These are phyloP conservation scores for Penstemon eatonii DNA, from an alignment of 257 asterid genomes.

Conservation along the genomic window DNA sequence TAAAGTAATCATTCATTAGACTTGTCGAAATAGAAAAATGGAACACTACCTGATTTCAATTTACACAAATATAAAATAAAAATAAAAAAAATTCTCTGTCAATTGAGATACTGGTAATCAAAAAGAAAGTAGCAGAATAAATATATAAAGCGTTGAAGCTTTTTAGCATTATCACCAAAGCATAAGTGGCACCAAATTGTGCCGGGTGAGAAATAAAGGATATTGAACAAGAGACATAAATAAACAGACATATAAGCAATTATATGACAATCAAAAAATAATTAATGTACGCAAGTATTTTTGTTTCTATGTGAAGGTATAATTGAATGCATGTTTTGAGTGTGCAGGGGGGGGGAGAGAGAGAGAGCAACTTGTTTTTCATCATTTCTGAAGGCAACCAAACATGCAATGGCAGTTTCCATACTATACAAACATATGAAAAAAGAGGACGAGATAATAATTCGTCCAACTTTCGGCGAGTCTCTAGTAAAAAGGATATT, in stretches of 20 bases:
- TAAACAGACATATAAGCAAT: too few species aligned
- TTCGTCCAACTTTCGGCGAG: conserved; percentile 6
- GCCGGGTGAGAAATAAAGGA: too few species aligned
- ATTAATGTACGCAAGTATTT: too few species aligned
- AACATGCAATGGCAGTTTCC: background rate
- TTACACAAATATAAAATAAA: background rate
- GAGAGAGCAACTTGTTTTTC: conserved; percentile 13
- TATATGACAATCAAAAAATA: too few species aligned
- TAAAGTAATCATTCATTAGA: background rate
- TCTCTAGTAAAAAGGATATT: background rate
- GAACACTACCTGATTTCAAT: background rate
- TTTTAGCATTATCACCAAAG: too few species aligned
- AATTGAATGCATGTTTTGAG: background rate
- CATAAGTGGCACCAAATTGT: too few species aligned
- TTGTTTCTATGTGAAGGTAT: too few species aligned
- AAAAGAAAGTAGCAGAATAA: too few species aligned
- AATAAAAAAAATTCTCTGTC: background rate
- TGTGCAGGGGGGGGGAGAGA: conserved; percentile 1
- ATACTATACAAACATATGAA: conserved; percentile 11
- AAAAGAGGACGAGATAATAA: background rate
- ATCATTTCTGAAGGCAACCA: background rate
- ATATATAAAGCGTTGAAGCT: too few species aligned
- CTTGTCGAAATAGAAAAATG: background rate
- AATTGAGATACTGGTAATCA: background rate
- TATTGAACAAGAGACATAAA: too few species aligned